Percentiles rank a stretch among this genome's conserved stretches.
phyloP scores from a whole-genome alignment of 2,329 filamentous ascomycete genomes.

The Botrytis pseudocinerea region DNA sequence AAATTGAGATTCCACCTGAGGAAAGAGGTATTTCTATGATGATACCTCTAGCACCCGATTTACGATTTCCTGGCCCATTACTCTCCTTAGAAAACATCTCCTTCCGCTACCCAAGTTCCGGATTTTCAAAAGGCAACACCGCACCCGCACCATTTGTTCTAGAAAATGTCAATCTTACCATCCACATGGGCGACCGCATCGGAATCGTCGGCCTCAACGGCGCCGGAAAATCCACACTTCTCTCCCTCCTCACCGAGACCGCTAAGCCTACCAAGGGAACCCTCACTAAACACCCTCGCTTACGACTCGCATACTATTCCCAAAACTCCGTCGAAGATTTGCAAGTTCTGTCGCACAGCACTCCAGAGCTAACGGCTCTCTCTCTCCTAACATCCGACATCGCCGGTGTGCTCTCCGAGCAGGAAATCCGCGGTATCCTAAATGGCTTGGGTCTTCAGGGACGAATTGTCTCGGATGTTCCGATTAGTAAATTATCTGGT shows the following conservation, averaged over 20 bases:
- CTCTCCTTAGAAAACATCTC: slow-evolving; percentile 69
- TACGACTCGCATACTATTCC: slow-evolving; percentile 74
- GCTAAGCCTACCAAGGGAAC: slow-evolving; percentile 60
- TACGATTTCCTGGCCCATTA: slow-evolving; percentile 74
- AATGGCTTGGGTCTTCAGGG: slow-evolving; percentile 70
- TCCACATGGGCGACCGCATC: slow-evolving; percentile 72
- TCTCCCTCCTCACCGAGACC: slow-evolving; percentile 67
- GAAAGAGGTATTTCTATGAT: slow-evolving; percentile 58
- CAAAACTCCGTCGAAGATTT: slow-evolving; percentile 76
- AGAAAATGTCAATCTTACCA: slow-evolving; percentile 64
- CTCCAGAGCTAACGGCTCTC: slow-evolving; percentile 62
- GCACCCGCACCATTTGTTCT: slow-evolving; percentile 49
- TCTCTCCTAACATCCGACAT: slow-evolving; percentile 59
- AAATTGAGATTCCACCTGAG: slow-evolving; percentile 69
- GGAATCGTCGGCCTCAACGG: slow-evolving; percentile 80
- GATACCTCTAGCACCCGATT: slow-evolving; percentile 64
- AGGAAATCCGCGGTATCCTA: slow-evolving; percentile 65
- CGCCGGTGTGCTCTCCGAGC: slow-evolving; percentile 58
- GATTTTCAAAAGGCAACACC: slow-evolving; percentile 24
- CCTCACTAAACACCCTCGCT: slow-evolving; percentile 65
- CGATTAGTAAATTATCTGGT: slow-evolving; percentile 71
- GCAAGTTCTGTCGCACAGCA: slow-evolving; percentile 51
- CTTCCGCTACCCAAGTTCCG: slow-evolving; percentile 59
- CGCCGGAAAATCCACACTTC: slow-evolving; percentile 76
- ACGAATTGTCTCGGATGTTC: slow-evolving; percentile 69